Conservation (phyloP, 1,284 basidiomycete species). For the Tetrapyrgos nigripes region DNA sequence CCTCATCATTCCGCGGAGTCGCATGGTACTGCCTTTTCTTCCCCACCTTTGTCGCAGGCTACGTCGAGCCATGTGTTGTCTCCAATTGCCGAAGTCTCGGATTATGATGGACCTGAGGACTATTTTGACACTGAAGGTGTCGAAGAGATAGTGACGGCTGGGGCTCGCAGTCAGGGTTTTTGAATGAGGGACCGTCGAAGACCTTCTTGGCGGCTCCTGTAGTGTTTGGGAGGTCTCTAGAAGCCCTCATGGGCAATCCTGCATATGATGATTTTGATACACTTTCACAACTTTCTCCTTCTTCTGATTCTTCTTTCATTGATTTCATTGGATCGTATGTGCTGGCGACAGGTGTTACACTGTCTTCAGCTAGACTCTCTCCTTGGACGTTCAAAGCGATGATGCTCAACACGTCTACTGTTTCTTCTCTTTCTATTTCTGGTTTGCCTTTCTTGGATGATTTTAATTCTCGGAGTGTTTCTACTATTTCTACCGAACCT, state of each 20-base stretch:
- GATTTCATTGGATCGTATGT: neutral
- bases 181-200: slow-evolving; percentile 13
- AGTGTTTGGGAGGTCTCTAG: slow-evolving; percentile 23
- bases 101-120: too few relatives aligned
- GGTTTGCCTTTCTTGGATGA: slow-evolving; percentile 1
- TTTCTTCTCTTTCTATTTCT: too few relatives aligned
- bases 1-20: neutral
- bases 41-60: too few relatives aligned
- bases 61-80: too few relatives aligned
- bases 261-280: slow-evolving; percentile 20
- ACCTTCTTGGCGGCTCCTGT: slow-evolving; percentile 16
- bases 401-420: too few relatives aligned
- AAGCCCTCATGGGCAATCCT: slow-evolving; percentile 19
- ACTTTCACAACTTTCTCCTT: slow-evolving; percentile 17
- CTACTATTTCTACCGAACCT: neutral
- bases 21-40: too few relatives aligned
- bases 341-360: neutral
- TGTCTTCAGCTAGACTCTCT: neutral
- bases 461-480: neutral
- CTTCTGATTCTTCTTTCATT: slow-evolving; percentile 21
- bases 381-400: neutral
- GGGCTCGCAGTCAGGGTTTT: slow-evolving; percentile 20
- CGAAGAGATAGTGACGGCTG: slow-evolving; percentile 17
- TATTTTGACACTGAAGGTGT: neutral
- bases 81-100: too few relatives aligned